Percentiles rank a stretch among this genome's conserved stretches.
Conservation (phyloP, 305 asterid genomes). For the Salvia sclarea region DNA sequence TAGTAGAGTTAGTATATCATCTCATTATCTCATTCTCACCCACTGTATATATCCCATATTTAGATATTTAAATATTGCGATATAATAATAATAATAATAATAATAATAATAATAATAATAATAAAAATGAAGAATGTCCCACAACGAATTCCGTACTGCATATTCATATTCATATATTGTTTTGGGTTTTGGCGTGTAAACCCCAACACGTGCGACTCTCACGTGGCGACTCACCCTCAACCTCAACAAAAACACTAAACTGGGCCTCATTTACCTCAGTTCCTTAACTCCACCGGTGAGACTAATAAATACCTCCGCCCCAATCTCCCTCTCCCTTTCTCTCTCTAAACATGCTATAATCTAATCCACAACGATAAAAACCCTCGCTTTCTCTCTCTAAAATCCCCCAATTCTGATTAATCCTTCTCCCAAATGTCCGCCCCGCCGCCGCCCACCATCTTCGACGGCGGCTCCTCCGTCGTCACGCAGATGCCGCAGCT, state of each 20-base stretch:
- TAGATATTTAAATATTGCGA: background rate
- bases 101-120: background rate
- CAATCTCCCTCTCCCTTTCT: background rate
- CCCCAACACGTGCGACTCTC: slow-evolving; percentile 29
- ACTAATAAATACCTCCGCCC: slow-evolving; percentile 35
- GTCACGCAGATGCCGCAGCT: slow-evolving; percentile 28
- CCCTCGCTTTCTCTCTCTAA: slow-evolving; percentile 19
- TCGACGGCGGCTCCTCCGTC: slow-evolving; percentile 29
- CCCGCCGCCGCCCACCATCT: slow-evolving; percentile 31
- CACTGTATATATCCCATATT: background rate
- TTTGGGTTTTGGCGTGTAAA: slow-evolving; percentile 8
- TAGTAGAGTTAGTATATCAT: background rate
- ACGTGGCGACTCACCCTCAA: slow-evolving; percentile 29
- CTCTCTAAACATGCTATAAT: slow-evolving; percentile 34
- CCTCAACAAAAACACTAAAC: slow-evolving; percentile 34
- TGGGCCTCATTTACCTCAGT: slow-evolving; percentile 23
- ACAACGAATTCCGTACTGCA: slow-evolving; percentile 20
- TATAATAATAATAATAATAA: background rate
- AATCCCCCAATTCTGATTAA: background rate
- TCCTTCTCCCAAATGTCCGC: slow-evolving; percentile 42
- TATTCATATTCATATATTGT: background rate
- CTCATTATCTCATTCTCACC: background rate
- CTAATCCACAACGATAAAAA: background rate
- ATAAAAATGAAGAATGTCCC: background rate
- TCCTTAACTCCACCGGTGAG: slow-evolving; percentile 38